Percentiles rank a stretch among this genome's conserved stretches.
phyloP scores from a whole-genome alignment of 2,329 filamentous ascomycete genomes.

The Aureobasidium sp. region DNA sequence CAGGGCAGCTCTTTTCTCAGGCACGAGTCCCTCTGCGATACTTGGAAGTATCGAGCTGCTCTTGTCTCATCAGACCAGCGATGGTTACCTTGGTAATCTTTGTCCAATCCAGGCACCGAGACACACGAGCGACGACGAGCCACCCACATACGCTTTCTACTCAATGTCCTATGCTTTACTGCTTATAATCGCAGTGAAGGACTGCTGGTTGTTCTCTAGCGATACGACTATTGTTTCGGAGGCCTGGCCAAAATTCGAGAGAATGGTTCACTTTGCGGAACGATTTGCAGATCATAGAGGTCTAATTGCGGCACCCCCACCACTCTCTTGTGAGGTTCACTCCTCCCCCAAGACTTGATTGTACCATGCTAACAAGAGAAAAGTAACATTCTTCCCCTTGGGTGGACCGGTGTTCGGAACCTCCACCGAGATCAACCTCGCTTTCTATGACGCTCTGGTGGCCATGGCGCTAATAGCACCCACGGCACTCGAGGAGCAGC shows the following conservation, averaged over 20 bases:
- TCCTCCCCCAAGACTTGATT: neutral
- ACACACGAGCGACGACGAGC: conserved; percentile 15
- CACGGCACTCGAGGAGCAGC: neutral
- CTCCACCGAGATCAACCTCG: neutral
- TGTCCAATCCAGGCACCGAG: conserved; percentile 19
- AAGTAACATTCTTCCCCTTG: neutral
- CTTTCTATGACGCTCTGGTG: neutral
- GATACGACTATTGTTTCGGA: neutral
- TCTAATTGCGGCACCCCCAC: neutral
- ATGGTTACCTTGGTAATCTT: conserved; percentile 18
- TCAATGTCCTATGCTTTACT: conserved; percentile 18
- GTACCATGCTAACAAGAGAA: neutral
- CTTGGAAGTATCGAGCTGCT: conserved; percentile 10
- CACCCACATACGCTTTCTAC: conserved; percentile 19
- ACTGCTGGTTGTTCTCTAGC: neutral
- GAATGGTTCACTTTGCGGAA: neutral
- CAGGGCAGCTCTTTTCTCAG: neutral
- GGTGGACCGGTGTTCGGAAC: neutral
- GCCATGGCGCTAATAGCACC: neutral
- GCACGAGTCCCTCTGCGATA: neutral
- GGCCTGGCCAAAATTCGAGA: neutral
- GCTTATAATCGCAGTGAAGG: conserved; percentile 8
- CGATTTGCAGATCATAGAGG: neutral
- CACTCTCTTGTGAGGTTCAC: neutral
- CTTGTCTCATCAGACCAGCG: conserved; percentile 17